Base-by-base conservation (phyloP, 2,329 filamentous ascomycete species). In the Colletotrichum tabaci region DNA sequence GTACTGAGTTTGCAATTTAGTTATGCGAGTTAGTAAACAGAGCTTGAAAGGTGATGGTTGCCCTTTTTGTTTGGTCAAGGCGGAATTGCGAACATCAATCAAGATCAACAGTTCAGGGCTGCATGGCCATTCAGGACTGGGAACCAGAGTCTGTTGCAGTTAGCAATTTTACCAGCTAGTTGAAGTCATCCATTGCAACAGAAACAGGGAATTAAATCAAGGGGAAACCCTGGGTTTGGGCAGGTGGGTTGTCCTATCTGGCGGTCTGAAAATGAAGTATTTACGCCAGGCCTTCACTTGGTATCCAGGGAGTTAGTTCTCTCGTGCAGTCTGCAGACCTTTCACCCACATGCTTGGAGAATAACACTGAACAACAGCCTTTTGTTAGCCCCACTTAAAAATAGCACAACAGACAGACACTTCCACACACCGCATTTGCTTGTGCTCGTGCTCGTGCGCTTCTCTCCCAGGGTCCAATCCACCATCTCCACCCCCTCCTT, bases 361-460 rank as follows among this genome's bases (percentile, higher is more conserved):
- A 53, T 35, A 40, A 46, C 46, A 49, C 21, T 49, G 46, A 49
- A 13, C n/a, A 35, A 26, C 38, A 12, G 5, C 30, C 35, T n/a
- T n/a, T 52, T 49, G 38, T 40, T 50, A 44, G 46, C 61, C 15
- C 61, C 61, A 63, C 49, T 63, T 42, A 52, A 55, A 52, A 55
- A 46, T 42, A 46, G 23, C 38, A 42, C 38, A 13, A 55, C 23
- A 60, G 40, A 16, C 18, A 21, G 16, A 12, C 40, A 38, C 35
- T 35, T 30, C 38, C 38, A 13, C 49, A 55, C 61, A 63, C 61
- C 61, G 38, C 61, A 63, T 44, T 55, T 61, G 60, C 26, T 50
- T 15, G 23, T 60, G 42, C 57, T 30, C 7, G 26, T 61, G 57
- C 44, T 61, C 3, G 56, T 46, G 40, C 40, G 15, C 44, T 47